A percentile compares a stretch with the other conserved stretches of the same genome.
These are phyloP conservation scores for Tylopilus subfusipes DNA, from an alignment of 768 basidiomycete species.

Conservation along the genomic window DNA sequence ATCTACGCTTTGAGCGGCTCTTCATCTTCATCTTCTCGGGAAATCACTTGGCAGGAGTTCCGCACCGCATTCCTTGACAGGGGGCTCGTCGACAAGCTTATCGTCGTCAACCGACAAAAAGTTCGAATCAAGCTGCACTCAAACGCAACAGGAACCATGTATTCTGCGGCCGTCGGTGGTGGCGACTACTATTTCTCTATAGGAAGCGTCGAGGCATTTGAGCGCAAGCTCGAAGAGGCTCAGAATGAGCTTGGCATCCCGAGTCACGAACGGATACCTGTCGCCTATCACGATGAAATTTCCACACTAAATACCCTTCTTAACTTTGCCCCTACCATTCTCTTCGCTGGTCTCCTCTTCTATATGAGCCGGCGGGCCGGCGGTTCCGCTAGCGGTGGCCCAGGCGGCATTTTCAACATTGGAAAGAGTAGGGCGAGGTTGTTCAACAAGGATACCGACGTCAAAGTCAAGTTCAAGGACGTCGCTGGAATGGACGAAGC, in stretches of 20 bases:
- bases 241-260: constrained; percentile 92
- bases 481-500: constrained; percentile 99
- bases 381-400: constrained; percentile 54
- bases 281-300: constrained; percentile 94
- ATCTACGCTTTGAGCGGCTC: constrained; percentile 57
- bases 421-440: constrained; percentile 93
- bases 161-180: constrained; percentile 52
- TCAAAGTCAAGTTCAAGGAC: constrained; percentile 91
- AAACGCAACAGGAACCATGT: constrained; percentile 78
- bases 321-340: constrained; percentile 91
- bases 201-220: constrained; percentile 95
- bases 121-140: constrained; percentile 93
- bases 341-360: constrained; percentile 85
- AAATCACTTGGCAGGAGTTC: constrained; percentile 99
- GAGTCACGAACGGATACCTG: constrained; percentile 89
- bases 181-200: constrained; percentile 93
- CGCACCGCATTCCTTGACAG: constrained; percentile 95
- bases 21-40: constrained; percentile 55
- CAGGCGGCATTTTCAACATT: constrained; percentile 93
- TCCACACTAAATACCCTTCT: constrained; percentile 77
- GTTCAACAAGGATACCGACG: constrained; percentile 96
- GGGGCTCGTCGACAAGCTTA: constrained; percentile 90
- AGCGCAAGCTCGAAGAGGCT: constrained; percentile 90
- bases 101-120: constrained; percentile 84
- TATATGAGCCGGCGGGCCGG: constrained; percentile 78